Percentiles rank a stretch among this genome's conserved stretches.
These are phyloP conservation scores for Hypoxylon subgilvum DNA, from an alignment of 495 filamentous ascomycete species.

Conservation along the genomic window DNA sequence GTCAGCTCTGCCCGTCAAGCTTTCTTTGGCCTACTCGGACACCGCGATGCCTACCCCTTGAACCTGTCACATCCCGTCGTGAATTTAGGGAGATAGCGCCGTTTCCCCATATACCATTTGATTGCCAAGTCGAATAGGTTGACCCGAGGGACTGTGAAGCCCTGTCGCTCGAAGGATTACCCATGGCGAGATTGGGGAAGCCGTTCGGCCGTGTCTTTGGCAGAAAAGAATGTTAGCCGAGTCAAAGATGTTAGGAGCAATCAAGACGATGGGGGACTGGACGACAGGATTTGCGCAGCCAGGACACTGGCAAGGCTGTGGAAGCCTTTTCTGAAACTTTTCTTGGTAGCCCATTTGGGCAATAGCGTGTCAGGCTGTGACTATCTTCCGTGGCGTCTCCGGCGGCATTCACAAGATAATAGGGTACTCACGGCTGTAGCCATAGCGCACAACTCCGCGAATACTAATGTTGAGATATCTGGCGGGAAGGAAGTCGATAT, in stretches of 20 bases:
- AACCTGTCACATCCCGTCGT: constrained; percentile 47
- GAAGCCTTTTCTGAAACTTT: not conserved
- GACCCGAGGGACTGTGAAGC: constrained; percentile 44
- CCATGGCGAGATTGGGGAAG: constrained; percentile 48
- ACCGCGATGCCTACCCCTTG: constrained; percentile 51
- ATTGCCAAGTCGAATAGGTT: constrained; percentile 60
- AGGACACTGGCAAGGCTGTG: not conserved
- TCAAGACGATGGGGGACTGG: not conserved
- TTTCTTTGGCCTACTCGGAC: not conserved
- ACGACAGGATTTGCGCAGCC: not conserved
- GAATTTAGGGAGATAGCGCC: constrained; percentile 49
- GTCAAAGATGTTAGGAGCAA: not conserved
- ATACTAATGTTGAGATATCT: not conserved
- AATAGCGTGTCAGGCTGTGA: not conserved
- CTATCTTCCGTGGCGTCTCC: not conserved
- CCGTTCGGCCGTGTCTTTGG: constrained; percentile 45
- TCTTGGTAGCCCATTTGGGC: not conserved
- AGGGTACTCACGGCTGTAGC: constrained; percentile 24
- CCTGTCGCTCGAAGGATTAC: constrained; percentile 38
- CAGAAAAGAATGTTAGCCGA: constrained; percentile 22
- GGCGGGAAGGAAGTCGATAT: not conserved
- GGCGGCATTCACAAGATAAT: not conserved
- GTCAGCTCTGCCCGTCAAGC: constrained; percentile 30
- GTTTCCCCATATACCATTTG: constrained; percentile 67
- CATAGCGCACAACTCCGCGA: constrained; percentile 15